Base-by-base conservation (phyloP, 306 rosid genomes). In the Sesbania bispinosa region DNA sequence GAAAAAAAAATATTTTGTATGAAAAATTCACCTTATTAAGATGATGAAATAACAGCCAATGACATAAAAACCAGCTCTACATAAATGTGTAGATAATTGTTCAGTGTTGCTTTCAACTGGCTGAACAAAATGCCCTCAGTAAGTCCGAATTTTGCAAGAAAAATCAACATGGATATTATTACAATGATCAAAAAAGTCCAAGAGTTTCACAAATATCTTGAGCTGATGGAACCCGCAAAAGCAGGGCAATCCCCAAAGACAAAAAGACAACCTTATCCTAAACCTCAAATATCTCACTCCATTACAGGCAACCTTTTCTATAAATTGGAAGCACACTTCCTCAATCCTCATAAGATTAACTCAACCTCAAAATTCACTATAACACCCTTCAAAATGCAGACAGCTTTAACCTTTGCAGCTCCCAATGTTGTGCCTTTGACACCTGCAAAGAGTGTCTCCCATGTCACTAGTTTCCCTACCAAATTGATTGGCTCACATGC, bases 341-440 rank as follows among this genome's bases (percentile, higher is more conserved):
- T 54, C 23, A 1, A 29, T 75, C 11, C 62, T 54, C 23, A 1
- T 0, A 24, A 23, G 14, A 41, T 9, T 27, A 27, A 50, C 8
- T 7, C 39, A 72, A 65, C 9, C 69, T 57, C 50, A 60, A 72
- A 71, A 51, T 15, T 67, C 69, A 8, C 8, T 2, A 39, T 11
- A 7, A 47, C 38, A 55, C 24, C 23, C 20, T 57, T 55, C 62
- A 76, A 78, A 71, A 89, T 86, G 96, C 96, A 82, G 81, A 74
- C 88, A 23, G 71, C 83, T 73, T 20, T 85, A 69, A 71, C 76
- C 76, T 62, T 82, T 26, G 53, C 78, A 68, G 13, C 84, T 41
- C 85, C 85, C 2, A 62, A 62, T 32, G 46, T 79, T 76, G 73
- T 84, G 61, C 96, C 88, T 67, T 70, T 62, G 68, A 60, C 74